Percentiles rank a stretch among this genome's conserved stretches.
Evolutionary conservation across 768 basidiomycete species (phyloP).

Genomic region (Auriscalpium orientale): DNA sequence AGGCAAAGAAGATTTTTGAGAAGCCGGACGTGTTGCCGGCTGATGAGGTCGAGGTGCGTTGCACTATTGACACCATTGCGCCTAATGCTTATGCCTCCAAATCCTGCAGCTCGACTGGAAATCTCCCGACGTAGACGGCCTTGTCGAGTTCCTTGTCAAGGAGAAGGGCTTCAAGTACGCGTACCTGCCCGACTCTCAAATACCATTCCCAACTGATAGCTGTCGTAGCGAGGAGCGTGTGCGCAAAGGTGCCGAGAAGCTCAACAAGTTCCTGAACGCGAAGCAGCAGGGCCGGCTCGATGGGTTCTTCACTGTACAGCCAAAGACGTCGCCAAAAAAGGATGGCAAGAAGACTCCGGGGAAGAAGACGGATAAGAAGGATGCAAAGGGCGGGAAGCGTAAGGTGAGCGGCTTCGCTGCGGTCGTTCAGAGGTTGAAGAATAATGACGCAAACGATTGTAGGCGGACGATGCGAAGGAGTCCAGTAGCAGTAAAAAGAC

Average conservation of each 20-base stretch:
- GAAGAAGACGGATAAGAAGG: conserved; percentile 23
- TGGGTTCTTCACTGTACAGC: conserved; percentile 82
- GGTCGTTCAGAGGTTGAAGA: background rate
- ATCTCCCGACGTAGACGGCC: conserved; percentile 84
- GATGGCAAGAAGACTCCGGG: conserved; percentile 35
- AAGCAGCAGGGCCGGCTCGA: conserved; percentile 97
- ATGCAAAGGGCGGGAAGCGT: conserved; percentile 35
- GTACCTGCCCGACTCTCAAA: background rate
- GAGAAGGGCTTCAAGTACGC: conserved; percentile 97
- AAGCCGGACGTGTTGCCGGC: conserved; percentile 87
- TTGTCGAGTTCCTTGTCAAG: conserved; percentile 86
- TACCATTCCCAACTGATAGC: background rate
- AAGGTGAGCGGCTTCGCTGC: conserved; percentile 34
- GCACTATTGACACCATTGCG: background rate
- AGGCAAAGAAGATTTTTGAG: conserved; percentile 85
- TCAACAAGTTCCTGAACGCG: conserved; percentile 74
- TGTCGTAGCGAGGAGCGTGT: conserved; percentile 85
- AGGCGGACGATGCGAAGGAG: conserved; percentile 29
- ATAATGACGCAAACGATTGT: background rate
- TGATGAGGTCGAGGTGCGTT: conserved; percentile 70
- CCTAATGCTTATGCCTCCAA: background rate
- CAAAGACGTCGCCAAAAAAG: conserved; percentile 41
- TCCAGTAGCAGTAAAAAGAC: conserved; percentile 30
- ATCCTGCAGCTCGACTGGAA: conserved; percentile 81
- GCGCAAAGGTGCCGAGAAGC: conserved; percentile 89